Evolutionary conservation across 257 asterid genomes (phyloP).

Genomic region (Nicotiana tomentosiformis): DNA sequence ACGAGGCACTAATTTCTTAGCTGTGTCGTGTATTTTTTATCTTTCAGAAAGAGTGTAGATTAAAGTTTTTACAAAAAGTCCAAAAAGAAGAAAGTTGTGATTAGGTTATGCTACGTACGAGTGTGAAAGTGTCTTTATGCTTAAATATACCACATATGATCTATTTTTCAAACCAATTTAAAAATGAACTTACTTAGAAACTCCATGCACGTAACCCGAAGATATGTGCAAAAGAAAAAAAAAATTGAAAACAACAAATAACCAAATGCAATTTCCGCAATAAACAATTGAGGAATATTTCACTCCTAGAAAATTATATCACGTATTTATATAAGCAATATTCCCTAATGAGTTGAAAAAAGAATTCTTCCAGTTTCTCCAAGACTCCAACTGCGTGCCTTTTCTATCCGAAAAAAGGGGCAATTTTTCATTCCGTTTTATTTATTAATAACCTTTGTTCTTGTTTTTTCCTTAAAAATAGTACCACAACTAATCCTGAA

Average conservation of each 20-base stretch:
- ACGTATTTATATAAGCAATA: too few relatives aligned
- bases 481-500: too few relatives aligned
- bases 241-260: background rate
- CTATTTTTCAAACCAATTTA: background rate
- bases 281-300: background rate
- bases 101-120: background rate
- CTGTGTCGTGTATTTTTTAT: background rate
- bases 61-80: background rate
- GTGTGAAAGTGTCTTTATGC: background rate
- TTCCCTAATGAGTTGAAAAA: too few relatives aligned
- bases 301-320: background rate
- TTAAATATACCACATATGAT: background rate
- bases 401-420: too few relatives aligned
- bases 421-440: too few relatives aligned
- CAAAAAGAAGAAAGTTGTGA: background rate
- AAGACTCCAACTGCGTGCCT: too few relatives aligned
- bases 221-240: background rate
- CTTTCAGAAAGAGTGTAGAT: too few relatives aligned
- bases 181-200: background rate
- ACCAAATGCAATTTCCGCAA: background rate
- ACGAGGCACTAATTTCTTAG: background rate
- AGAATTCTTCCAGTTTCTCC: too few relatives aligned
- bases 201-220: background rate
- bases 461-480: too few relatives aligned
- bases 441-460: too few relatives aligned